Percentiles rank a stretch among this genome's conserved stretches.
Evolutionary conservation across 2,329 filamentous ascomycete species (phyloP).

Genomic region (Zalaria sp.): DNA sequence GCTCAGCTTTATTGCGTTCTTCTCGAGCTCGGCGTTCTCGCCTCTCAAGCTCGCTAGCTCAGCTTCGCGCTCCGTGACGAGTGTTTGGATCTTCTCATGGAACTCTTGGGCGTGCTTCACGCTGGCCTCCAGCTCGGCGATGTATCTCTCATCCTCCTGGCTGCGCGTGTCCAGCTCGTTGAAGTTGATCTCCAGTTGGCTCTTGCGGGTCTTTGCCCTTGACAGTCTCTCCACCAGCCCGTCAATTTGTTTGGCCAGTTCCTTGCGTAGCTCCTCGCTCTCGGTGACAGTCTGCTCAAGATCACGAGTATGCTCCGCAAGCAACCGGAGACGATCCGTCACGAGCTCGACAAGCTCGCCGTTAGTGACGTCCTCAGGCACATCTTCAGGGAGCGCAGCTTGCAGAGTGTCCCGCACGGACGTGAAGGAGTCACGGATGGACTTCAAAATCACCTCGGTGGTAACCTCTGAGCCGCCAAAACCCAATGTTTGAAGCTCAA

Average conservation of each 20-base stretch:
- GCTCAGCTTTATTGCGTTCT: constrained; percentile 21
- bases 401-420: constrained; percentile 25
- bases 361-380: constrained; percentile 23
- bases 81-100: constrained; percentile 12
- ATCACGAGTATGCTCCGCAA: constrained; percentile 10
- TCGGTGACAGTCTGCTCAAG: constrained; percentile 13
- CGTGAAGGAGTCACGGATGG: constrained; percentile 28
- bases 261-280: constrained; percentile 21
- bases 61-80: constrained; percentile 11
- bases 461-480: constrained; percentile 20
- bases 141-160: constrained; percentile 22
- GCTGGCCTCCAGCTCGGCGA: constrained; percentile 23
- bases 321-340: constrained; percentile 20
- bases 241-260: constrained; percentile 22
- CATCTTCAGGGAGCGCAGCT: constrained; percentile 22
- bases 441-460: constrained; percentile 19
- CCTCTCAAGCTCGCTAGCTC: constrained; percentile 10
- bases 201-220: constrained; percentile 19
- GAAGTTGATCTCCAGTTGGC: constrained; percentile 22
- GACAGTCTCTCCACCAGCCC: constrained; percentile 21
- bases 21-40: constrained; percentile 20
- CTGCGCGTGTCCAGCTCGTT: constrained; percentile 21
- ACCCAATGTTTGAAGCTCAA: constrained; percentile 29
- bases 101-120: constrained; percentile 18
- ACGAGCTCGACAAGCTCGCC: constrained; percentile 25